Conservation (phyloP, 441 rosid genomes). For the Populus hybrid region DNA sequence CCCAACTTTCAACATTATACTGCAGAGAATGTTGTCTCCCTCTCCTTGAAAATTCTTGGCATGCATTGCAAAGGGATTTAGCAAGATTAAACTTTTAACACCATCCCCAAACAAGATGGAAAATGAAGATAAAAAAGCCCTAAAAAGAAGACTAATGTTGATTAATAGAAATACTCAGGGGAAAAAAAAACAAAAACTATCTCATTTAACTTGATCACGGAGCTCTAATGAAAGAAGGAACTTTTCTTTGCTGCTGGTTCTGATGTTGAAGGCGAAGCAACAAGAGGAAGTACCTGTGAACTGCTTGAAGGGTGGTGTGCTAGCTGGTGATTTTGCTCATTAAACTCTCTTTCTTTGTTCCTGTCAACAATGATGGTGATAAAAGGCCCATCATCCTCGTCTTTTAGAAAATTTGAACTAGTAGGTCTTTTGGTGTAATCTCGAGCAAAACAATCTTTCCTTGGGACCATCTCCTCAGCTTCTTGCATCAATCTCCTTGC, state of each 20-base stretch:
- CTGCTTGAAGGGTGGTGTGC: constrained; percentile 26
- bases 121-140: not conserved
- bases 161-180: not conserved
- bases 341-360: constrained; percentile 32
- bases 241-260: constrained; percentile 22
- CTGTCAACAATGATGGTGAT: constrained; percentile 49
- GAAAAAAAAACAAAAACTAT: not conserved
- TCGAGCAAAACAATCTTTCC: constrained; percentile 14
- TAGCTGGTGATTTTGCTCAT: constrained; percentile 21
- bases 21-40: constrained; percentile 25
- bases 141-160: constrained; percentile 1
- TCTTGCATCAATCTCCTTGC: constrained; percentile 44
- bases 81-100: constrained; percentile 20
- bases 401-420: constrained; percentile 28
- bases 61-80: constrained; percentile 20
- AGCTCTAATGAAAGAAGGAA: constrained; percentile 17
- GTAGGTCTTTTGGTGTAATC: constrained; percentile 21
- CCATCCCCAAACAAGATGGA: constrained; percentile 12
- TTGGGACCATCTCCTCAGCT: constrained; percentile 23
- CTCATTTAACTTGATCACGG: constrained; percentile 10
- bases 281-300: constrained; percentile 43
- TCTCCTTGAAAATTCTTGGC: constrained; percentile 2
- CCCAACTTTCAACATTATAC: constrained; percentile 17
- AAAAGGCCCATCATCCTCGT: constrained; percentile 54
- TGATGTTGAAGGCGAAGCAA: constrained; percentile 37